Evolutionary conservation across 371 early-diverging fungal species (phyloP), one percentile per base, ranked within the genome.

Genomic region (Catenaria anguillulae): DNA sequence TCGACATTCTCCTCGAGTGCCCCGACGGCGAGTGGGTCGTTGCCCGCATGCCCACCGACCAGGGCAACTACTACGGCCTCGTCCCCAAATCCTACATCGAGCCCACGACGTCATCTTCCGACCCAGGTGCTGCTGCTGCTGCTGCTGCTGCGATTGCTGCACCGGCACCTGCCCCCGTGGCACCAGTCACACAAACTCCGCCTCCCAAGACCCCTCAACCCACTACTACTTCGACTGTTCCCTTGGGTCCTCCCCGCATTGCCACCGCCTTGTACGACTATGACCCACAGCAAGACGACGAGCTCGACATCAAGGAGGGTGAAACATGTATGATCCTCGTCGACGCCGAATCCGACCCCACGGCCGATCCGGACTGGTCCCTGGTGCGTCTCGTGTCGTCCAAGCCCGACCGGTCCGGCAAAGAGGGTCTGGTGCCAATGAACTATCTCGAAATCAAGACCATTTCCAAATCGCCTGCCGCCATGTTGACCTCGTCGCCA

Each of bases 281-380:
- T 71, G 79, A 76, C 33, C 83, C 92, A 26, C 73, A 78, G 37
- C 83, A 77, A 60, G 83, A 84, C 45, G 89, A 88, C 52, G 94
- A 94, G 67, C 70, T 89, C 45, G 72, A 82, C 13, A 77, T 93
- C 62, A 65, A 65, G 24, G 89, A 86, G 67, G 90, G 86, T 24
- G 88, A 88, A 52, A 67, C 60, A 15, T 70, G 78, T 37, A 74
- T 86, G 70, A 74, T 82, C 58, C 67, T 90, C 34, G 79, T 82
- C 62, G 82, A 86, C 54, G 81, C 78, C 55, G n/a, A n/a, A n/a
- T n/a, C n/a, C n/a, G n/a, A n/a, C n/a, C n/a, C n/a, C n/a, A n/a
- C n/a, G n/a, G 85, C 84, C 50, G 90, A 89, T 65, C 84, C 82
- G 21, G 88, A 87, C 67, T 90, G 90, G 90, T 80, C 73, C 66